A percentile compares a stretch with the other conserved stretches of the same genome.
phyloP scores from a whole-genome alignment of 2,329 filamentous ascomycete species.

The Gnomoniopsis smithogilvyi region DNA sequence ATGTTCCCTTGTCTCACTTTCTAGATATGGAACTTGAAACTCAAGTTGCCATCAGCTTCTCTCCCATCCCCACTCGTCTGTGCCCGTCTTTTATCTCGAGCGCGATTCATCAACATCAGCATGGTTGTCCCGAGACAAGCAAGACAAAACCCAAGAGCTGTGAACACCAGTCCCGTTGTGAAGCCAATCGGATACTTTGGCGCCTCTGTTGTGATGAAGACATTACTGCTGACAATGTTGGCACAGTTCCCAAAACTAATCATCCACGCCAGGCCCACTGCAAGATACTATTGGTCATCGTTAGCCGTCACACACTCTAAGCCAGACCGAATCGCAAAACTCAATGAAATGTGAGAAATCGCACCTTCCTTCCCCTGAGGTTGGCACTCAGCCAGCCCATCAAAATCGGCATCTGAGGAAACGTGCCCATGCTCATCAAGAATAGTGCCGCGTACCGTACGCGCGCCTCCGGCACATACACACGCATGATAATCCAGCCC shows the following conservation, averaged over 20 bases:
- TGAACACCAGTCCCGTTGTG: conserved; percentile 31
- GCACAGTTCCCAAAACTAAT: conserved; percentile 42
- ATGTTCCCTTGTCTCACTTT: neutral
- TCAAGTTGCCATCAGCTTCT: neutral
- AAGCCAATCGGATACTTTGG: conserved; percentile 36
- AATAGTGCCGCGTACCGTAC: conserved; percentile 27
- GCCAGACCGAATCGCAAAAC: neutral
- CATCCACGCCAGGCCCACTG: conserved; percentile 37
- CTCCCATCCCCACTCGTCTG: conserved; percentile 4
- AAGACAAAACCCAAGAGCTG: neutral
- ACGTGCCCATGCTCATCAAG: conserved; percentile 27
- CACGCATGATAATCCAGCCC: conserved; percentile 27
- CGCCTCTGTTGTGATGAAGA: conserved; percentile 36
- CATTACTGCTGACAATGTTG: conserved; percentile 37
- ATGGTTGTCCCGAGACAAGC: neutral
- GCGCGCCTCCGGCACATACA: conserved; percentile 22
- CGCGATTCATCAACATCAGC: neutral
- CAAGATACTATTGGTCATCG: conserved; percentile 22
- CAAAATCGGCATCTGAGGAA: conserved; percentile 27
- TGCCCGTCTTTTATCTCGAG: neutral
- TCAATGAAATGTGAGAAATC: neutral
- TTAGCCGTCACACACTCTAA: neutral
- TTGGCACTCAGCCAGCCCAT: conserved; percentile 19
- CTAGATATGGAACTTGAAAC: conserved; percentile 6
- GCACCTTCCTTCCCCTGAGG: neutral